Evolutionary conservation across 192 early-diverging fungal species (phyloP).

Genomic region (Coemansia erecta): DNA sequence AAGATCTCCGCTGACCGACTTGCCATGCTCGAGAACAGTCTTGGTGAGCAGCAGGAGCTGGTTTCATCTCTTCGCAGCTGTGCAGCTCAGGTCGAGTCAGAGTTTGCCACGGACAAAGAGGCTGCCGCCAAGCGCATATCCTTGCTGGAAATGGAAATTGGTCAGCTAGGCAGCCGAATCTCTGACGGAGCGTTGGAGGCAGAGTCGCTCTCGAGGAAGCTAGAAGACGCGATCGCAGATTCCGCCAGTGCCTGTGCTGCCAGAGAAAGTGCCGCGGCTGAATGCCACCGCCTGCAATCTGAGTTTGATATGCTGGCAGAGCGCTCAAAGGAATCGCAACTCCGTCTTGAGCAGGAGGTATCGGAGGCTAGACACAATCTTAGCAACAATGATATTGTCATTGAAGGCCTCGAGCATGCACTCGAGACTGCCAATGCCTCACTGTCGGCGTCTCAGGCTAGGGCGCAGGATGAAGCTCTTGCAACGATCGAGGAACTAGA

Average conservation of each 20-base stretch:
- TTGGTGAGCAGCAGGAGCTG: not conserved
- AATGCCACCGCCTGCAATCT: constrained; percentile 15
- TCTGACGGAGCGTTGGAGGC: not conserved
- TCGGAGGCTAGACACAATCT: constrained; percentile 21
- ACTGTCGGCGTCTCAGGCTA: constrained; percentile 3
- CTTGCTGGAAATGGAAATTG: constrained; percentile 1
- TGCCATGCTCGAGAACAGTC: constrained; percentile 1
- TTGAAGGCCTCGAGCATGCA: constrained; percentile 25
- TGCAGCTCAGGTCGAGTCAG: not conserved
- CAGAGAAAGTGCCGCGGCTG: not conserved
- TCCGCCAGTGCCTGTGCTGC: not conserved
- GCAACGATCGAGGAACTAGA: constrained; percentile 11
- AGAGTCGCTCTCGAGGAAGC: not conserved
- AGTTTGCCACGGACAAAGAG: not conserved
- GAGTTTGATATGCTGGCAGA: constrained; percentile 11
- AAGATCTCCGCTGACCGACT: not conserved
- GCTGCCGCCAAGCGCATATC: constrained; percentile 1
- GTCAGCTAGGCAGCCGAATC: not conserved
- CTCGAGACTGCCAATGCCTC: constrained; percentile 32
- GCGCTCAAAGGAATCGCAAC: constrained; percentile 17
- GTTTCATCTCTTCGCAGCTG: not conserved
- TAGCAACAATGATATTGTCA: constrained; percentile 23
- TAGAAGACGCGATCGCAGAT: not conserved
- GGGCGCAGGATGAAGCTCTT: constrained; percentile 8
- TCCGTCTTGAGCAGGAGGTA: constrained; percentile 28